phyloP scores from a whole-genome alignment of 164 flowering plant species.

The Magnolia changhungtana region DNA sequence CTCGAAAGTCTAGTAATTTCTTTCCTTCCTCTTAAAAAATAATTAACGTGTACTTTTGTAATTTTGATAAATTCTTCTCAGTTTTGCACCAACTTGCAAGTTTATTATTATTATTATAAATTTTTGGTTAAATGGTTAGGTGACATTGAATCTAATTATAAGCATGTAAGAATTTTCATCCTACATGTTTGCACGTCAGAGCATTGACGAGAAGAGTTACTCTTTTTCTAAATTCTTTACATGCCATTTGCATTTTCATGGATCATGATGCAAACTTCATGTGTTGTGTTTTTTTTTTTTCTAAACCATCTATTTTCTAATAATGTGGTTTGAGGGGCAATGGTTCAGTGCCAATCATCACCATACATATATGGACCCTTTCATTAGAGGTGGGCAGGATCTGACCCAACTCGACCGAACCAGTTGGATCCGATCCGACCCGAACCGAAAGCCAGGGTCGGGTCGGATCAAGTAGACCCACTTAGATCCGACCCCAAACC shows the following conservation, averaged over 20 bases:
- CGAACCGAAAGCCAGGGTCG: no score
- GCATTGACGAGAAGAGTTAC: neutral
- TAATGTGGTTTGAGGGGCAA: neutral
- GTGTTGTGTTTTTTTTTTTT: neutral
- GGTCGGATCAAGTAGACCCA: no score
- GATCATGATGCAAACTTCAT: neutral
- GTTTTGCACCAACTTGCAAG: neutral
- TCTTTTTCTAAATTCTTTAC: neutral
- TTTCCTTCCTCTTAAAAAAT: neutral
- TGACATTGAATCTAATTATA: neutral
- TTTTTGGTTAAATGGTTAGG: neutral
- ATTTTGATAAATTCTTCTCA: neutral
- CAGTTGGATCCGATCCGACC: no score
- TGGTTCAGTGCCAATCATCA: neutral
- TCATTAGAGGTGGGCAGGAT: no score
- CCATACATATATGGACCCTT: no score
- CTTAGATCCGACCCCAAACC: no score
- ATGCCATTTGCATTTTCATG: neutral
- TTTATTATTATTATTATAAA: no score
- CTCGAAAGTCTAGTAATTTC: conserved; percentile 75
- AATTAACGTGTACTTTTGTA: no score
- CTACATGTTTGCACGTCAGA: neutral
- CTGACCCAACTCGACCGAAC: no score
- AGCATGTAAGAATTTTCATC: neutral
- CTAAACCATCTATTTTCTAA: neutral